Conservation (phyloP, 805 yeast genomes). For the Debaryomyces maramus region DNA sequence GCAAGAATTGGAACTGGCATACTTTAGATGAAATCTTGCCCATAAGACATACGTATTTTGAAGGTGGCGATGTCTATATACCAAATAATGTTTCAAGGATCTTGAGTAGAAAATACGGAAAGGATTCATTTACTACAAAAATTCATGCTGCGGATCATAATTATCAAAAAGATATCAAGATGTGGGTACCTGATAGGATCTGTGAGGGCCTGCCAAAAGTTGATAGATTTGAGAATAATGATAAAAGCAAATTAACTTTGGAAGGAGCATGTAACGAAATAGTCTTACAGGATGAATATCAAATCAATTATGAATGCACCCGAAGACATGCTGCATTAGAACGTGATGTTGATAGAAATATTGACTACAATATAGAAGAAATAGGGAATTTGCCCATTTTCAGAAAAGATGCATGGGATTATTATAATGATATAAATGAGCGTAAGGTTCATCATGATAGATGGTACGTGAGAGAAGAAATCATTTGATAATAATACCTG, state of each 20-base stretch:
- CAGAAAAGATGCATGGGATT: slow-evolving; percentile 40
- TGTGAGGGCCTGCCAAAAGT: slow-evolving; percentile 33
- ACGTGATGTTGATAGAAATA: slow-evolving; percentile 22
- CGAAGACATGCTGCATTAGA: slow-evolving; percentile 24
- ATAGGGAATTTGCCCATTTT: slow-evolving; percentile 38
- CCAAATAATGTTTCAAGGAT: slow-evolving; percentile 33
- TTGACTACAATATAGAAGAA: slow-evolving; percentile 21
- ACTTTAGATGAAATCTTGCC: slow-evolving; percentile 36
- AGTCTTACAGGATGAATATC: slow-evolving; percentile 39
- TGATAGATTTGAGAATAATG: slow-evolving; percentile 22
- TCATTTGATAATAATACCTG: too few species aligned
- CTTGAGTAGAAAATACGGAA: slow-evolving; percentile 34
- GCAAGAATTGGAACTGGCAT: slow-evolving; percentile 44
- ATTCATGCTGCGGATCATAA: slow-evolving; percentile 29
- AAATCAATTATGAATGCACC: slow-evolving; percentile 24
- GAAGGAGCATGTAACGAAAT: slow-evolving; percentile 41
- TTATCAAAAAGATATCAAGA: slow-evolving; percentile 41
- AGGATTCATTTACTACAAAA: slow-evolving; percentile 28
- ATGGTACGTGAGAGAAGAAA: slow-evolving; percentile 20
- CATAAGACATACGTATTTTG: slow-evolving; percentile 35
- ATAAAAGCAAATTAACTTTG: slow-evolving; percentile 27
- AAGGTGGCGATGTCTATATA: slow-evolving; percentile 36
- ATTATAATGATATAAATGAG: slow-evolving; percentile 23
- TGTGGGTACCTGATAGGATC: slow-evolving; percentile 48
- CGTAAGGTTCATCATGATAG: slow-evolving; percentile 14